Evolutionary conservation across 2,329 filamentous ascomycete species (phyloP).

Genomic region (Chaetothyriales sp.): DNA sequence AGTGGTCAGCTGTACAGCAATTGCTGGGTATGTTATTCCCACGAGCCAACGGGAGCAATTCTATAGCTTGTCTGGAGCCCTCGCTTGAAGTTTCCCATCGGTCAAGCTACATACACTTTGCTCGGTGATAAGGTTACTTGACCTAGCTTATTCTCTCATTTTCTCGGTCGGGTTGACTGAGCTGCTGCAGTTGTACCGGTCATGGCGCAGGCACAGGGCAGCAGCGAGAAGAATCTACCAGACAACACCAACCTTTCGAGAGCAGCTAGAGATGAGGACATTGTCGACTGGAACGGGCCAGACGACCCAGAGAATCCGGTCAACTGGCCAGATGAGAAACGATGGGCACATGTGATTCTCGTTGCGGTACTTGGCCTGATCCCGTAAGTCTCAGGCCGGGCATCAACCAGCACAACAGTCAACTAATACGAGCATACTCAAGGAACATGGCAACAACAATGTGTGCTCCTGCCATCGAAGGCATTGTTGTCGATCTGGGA

Average conservation of each 20-base stretch:
- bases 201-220: no score
- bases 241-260: not conserved
- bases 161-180: no score
- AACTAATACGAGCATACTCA: constrained; percentile 4
- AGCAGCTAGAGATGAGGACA: constrained; percentile 2
- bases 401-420: constrained; percentile 4
- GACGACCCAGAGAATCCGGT: constrained; percentile 19
- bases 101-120: no score
- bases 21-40: no score
- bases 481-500: constrained; percentile 39
- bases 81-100: no score
- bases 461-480: constrained; percentile 42
- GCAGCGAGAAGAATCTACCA: no score
- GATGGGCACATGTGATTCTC: constrained; percentile 19
- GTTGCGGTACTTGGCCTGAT: constrained; percentile 14
- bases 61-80: no score
- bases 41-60: no score
- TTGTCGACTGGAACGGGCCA: constrained; percentile 25
- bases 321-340: constrained; percentile 21
- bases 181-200: no score
- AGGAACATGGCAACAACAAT: constrained; percentile 43
- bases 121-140: no score
- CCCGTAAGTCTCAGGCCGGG: constrained; percentile 16
- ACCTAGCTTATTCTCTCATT: no score
- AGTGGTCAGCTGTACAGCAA: no score